Evolutionary conservation across 1,284 basidiomycete genomes (phyloP).

Genomic region (Pseudozyma tsukubaensis): DNA sequence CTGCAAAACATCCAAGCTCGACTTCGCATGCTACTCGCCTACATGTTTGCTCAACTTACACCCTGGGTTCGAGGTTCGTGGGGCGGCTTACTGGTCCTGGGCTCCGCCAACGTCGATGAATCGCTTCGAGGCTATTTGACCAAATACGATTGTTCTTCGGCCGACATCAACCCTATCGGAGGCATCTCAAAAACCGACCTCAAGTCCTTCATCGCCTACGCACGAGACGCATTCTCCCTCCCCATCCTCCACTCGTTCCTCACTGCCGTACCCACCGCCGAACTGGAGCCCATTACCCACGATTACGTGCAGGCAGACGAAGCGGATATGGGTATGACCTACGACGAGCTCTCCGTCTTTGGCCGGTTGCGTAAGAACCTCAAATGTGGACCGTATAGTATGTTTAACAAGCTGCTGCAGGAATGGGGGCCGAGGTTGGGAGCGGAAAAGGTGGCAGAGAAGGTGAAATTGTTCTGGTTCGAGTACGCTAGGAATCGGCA

Average conservation of each 20-base stretch:
- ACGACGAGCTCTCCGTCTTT: slow-evolving; percentile 93
- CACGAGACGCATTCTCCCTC: slow-evolving; percentile 80
- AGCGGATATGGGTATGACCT: slow-evolving; percentile 94
- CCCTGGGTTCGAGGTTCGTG: slow-evolving; percentile 88
- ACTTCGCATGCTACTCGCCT: slow-evolving; percentile 93
- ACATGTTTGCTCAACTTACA: slow-evolving; percentile 94
- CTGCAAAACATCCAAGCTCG: slow-evolving; percentile 98
- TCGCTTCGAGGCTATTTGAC: slow-evolving; percentile 96
- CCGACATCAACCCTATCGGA: slow-evolving; percentile 98
- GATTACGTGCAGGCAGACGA: slow-evolving; percentile 96
- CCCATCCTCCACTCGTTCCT: slow-evolving; percentile 86
- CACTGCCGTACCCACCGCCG: slow-evolving; percentile 90
- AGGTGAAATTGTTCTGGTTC: slow-evolving; percentile 97
- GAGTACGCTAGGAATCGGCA: slow-evolving; percentile 96
- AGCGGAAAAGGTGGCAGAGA: slow-evolving; percentile 83
- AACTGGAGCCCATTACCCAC: slow-evolving; percentile 93
- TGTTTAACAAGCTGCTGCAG: slow-evolving; percentile 91
- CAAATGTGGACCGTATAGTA: slow-evolving; percentile 96
- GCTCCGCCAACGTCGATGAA: slow-evolving; percentile 98
- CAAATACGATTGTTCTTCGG: slow-evolving; percentile 85
- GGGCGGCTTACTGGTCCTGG: slow-evolving; percentile 91
- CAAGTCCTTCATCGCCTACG: slow-evolving; percentile 93
- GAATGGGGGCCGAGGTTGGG: slow-evolving; percentile 79
- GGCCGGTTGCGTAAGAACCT: slow-evolving; percentile 93
- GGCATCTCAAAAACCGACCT: slow-evolving; percentile 97